Percentiles rank a stretch among this genome's conserved stretches.
phyloP scores from a whole-genome alignment of 495 filamentous ascomycete species.

The Tuber magnatum region DNA sequence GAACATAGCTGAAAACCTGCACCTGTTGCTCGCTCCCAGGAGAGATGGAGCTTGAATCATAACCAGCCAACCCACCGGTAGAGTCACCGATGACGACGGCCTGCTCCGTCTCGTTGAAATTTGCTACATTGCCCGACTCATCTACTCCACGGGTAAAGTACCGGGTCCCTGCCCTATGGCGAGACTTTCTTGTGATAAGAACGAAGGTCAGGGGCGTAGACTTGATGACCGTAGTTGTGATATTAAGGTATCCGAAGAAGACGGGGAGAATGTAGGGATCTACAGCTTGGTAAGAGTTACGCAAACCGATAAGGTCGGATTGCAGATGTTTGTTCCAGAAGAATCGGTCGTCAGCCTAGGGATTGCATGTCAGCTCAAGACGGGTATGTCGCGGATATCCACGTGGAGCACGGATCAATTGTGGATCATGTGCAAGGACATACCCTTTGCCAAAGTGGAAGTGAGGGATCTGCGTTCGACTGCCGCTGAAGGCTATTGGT shows the following conservation, averaged over 20 bases:
- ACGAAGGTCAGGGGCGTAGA: slow-evolving; percentile 72
- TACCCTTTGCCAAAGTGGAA: slow-evolving; percentile 73
- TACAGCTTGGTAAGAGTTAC: slow-evolving; percentile 47
- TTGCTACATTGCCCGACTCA: slow-evolving; percentile 85
- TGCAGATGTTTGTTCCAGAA: slow-evolving; percentile 97
- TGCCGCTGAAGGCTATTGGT: slow-evolving; percentile 95
- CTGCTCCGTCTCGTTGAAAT: slow-evolving; percentile 98
- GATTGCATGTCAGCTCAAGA: not conserved
- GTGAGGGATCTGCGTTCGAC: slow-evolving; percentile 57
- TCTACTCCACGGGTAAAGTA: slow-evolving; percentile 93
- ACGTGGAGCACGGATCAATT: not conserved
- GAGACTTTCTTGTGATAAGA: slow-evolving; percentile 77
- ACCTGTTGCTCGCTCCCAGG: slow-evolving; percentile 42
- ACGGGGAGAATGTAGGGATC: slow-evolving; percentile 93
- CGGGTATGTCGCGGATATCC: slow-evolving; percentile 1
- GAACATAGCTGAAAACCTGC: slow-evolving; percentile 86
- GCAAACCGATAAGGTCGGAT: slow-evolving; percentile 82
- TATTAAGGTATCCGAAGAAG: slow-evolving; percentile 89
- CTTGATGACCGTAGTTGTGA: slow-evolving; percentile 72
- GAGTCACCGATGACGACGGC: slow-evolving; percentile 76
- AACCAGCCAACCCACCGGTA: slow-evolving; percentile 66
- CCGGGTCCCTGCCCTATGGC: slow-evolving; percentile 79
- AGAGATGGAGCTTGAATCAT: slow-evolving; percentile 20
- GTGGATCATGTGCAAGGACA: not conserved
- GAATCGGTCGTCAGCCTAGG: slow-evolving; percentile 79